Evolutionary conservation across 2,329 filamentous ascomycete genomes (phyloP).

Genomic region (Chaetomium olivaceum): DNA sequence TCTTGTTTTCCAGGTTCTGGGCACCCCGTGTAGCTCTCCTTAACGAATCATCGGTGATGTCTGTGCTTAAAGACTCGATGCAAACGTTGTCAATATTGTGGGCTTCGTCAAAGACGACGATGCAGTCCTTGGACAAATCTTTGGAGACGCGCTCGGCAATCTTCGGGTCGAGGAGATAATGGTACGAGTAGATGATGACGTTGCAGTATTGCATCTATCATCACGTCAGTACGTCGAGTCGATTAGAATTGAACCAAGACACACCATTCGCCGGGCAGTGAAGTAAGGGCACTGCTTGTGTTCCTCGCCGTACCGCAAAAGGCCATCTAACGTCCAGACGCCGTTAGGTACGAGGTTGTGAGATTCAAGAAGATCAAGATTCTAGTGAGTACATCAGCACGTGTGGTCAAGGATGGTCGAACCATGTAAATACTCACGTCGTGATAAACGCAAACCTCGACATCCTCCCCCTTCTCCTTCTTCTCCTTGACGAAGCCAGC

Average conservation of each 20-base stretch:
- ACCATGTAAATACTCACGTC: conserved; percentile 60
- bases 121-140: conserved; percentile 96
- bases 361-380: conserved; percentile 89
- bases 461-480: conserved; percentile 90
- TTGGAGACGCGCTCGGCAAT: conserved; percentile 94
- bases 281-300: conserved; percentile 99
- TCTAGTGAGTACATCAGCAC: conserved; percentile 50
- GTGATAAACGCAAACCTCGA: conserved; percentile 93
- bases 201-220: conserved; percentile 94
- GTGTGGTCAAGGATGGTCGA: not conserved
- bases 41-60: conserved; percentile 92
- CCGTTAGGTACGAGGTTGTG: conserved; percentile 93
- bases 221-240: not conserved
- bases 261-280: conserved; percentile 87
- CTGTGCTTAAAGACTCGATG: conserved; percentile 95
- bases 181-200: conserved; percentile 99
- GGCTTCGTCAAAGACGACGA: conserved; percentile 97
- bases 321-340: conserved; percentile 90
- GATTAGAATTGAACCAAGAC: conserved; percentile 30
- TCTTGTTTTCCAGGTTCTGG: conserved; percentile 85
- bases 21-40: conserved; percentile 88
- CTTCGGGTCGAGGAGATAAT: conserved; percentile 96
- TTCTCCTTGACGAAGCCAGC: conserved; percentile 98
- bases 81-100: conserved; percentile 99
- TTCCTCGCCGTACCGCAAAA: conserved; percentile 87